Evolutionary conservation across 176 grass and related monocot genomes (phyloP), one percentile per base, ranked within the genome.

Genomic region (Melocanna baccifera): DNA sequence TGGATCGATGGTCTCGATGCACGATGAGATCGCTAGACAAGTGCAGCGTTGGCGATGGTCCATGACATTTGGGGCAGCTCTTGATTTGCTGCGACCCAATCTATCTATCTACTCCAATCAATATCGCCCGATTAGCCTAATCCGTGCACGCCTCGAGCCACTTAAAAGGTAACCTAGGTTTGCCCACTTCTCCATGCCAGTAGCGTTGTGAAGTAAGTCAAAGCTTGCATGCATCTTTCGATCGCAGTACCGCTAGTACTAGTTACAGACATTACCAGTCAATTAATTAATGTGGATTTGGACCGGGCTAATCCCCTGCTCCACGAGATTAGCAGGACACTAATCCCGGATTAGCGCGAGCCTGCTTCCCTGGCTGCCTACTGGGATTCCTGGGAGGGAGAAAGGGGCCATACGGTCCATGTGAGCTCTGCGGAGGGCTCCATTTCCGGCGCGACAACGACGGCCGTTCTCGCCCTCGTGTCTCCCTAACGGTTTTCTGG

Each of bases 331-430:
- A 79, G 73, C 26, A 62, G 58, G 57, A 89, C 88, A 92, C 65
- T 81, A 93, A 89, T 82, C 91, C 94, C 62, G 62, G 83, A 89
- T 93, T 96, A 83, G 78, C 79, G 87, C 78, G 32, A 70, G 2
- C 18, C 28, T 92, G 90, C 53, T 78, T 75, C 87, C 86, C 83
- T 87, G 77, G 71, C 84, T 62, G 73, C 83, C 72, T 69, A 82
- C 62, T 39, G 10, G 64, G 23, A 34, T 34, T 75, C 77, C 53
- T 69, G 70, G 82, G 82, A 66, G 79, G 37, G 6, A 61, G 23
- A 58, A 58, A 71, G 66, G 18, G 78, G 1, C 64, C 83, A 78
- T 82, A 81, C 62, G 64, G 78, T 77, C 72, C 86, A 91, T 25
- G 37, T 64, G 76, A 73, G 64, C 64, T 46, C 40, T 39, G 32